Evolutionary conservation across 495 filamentous ascomycete genomes (phyloP), one percentile per base, ranked within the genome.

Genomic region (Xylaria acuta): DNA sequence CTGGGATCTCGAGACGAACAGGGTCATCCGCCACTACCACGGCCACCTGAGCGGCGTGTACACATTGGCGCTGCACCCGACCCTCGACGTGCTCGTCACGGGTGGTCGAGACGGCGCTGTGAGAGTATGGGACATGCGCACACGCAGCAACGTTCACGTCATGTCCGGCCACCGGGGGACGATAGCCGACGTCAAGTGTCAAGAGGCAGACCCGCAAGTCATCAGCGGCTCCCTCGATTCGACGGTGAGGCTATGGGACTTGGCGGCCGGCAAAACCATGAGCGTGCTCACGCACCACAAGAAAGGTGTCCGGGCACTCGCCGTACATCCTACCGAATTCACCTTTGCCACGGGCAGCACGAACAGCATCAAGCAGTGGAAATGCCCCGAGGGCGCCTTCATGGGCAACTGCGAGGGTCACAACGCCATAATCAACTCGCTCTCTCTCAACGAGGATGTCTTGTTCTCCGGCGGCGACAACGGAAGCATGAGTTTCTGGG

Each of bases 341-440:
- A 99, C 97, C 1, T 99, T 99, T 75, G 97, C 95, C 40, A 93
- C 89, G 72, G 95, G 92, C 71, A 96, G 93, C 77, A 94, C 95
- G 0, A 91, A 92, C 32, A 93, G 91, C 80, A 99, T 99, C 84
- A 99, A 99, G 86, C 97, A 98, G 81, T 99, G 96, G 95, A 98
- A 98, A 81, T 98, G 94, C 76, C 97, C 97, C 22, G 95, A 97
- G 82, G 97, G 95, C 47, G 94, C 92, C 40, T 97, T 99, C 80
- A 99, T 99, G 97, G 94, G 97, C 83, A 98, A 98, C 82, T 99
- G 98, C 78, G 95, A 98, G 53, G 95, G 95, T 49, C 95, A 97
- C 73, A 97, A 98, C 75, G 88, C 93, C 58, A 93, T 99, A 80
- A 96, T 98, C 84, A 99, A 99, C 80, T 94, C 93, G 0, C 81